phyloP scores from a whole-genome alignment of 495 filamentous ascomycete species.

The Lichina pygmaea region DNA sequence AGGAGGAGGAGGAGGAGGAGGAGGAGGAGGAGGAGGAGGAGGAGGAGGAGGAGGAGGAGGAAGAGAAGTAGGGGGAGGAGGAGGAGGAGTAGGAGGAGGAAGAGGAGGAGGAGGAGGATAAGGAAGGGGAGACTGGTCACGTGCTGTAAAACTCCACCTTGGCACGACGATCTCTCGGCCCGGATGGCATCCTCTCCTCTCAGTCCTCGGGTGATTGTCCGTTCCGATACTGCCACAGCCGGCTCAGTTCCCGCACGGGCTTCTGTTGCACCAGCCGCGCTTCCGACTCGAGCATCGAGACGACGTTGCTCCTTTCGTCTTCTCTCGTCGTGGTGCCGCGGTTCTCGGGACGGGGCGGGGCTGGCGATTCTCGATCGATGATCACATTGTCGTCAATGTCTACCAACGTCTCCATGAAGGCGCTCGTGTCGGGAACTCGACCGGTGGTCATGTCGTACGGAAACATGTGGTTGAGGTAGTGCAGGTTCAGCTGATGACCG shows the following conservation, averaged over 20 bases:
- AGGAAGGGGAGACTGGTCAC: no score
- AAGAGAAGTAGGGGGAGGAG: no score
- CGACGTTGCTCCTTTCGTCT: slow-evolving; percentile 3
- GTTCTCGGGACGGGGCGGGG: background rate
- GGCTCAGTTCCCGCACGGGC: slow-evolving; percentile 41
- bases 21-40: no score
- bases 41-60: no score
- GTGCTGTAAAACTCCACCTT: no score
- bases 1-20: no score
- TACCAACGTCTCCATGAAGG: slow-evolving; percentile 30
- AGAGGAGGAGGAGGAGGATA: no score
- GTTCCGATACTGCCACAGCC: slow-evolving; percentile 49
- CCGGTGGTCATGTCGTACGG: slow-evolving; percentile 15
- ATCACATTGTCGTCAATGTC: slow-evolving; percentile 5
- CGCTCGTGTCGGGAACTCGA: slow-evolving; percentile 14
- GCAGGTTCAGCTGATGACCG: slow-evolving; percentile 56
- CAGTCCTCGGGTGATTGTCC: slow-evolving; percentile 11
- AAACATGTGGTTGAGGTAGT: slow-evolving; percentile 70
- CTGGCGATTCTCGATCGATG: slow-evolving; percentile 1
- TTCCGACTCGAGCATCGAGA: slow-evolving; percentile 1
- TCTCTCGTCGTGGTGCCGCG: slow-evolving; percentile 1
- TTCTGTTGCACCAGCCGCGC: slow-evolving; percentile 7
- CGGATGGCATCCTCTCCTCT: no score
- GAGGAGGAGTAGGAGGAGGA: no score
- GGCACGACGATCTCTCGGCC: no score